These are phyloP conservation scores for Cladophialophora immunda DNA, from an alignment of 2,329 filamentous ascomycete species.

Conservation along the genomic window DNA sequence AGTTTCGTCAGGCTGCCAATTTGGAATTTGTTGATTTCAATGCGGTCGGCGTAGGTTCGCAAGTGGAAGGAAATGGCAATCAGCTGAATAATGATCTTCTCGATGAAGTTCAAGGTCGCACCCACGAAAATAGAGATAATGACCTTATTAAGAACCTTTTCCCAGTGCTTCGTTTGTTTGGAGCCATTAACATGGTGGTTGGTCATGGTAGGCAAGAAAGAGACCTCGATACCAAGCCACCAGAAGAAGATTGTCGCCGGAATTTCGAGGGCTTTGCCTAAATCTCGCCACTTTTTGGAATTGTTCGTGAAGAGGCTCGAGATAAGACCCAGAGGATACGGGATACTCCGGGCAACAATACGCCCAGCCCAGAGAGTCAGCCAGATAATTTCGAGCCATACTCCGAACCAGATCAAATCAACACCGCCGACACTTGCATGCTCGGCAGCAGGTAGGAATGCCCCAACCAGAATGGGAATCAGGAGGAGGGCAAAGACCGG, in stretches of 20 bases:
- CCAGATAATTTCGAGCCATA: slow-evolving; percentile 96
- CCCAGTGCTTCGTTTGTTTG: slow-evolving; percentile 69
- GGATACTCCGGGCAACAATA: slow-evolving; percentile 71
- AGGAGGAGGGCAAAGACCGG: slow-evolving; percentile 71
- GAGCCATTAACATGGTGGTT: slow-evolving; percentile 67
- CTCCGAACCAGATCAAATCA: slow-evolving; percentile 85
- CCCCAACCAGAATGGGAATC: slow-evolving; percentile 73
- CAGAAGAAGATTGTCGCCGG: slow-evolving; percentile 89
- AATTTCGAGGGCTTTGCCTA: slow-evolving; percentile 84
- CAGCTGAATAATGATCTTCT: slow-evolving; percentile 94
- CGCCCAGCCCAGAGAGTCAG: slow-evolving; percentile 83
- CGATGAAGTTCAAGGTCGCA: slow-evolving; percentile 79
- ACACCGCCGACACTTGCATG: slow-evolving; percentile 76
- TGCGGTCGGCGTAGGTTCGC: slow-evolving; percentile 87
- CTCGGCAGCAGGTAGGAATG: slow-evolving; percentile 61
- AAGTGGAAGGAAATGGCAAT: slow-evolving; percentile 94
- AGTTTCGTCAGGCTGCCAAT: slow-evolving; percentile 74
- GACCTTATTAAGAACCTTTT: slow-evolving; percentile 81
- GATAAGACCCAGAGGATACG: slow-evolving; percentile 67
- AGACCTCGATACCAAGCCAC: slow-evolving; percentile 86
- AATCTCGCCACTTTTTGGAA: slow-evolving; percentile 90
- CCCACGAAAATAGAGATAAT: slow-evolving; percentile 85
- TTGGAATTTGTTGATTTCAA: slow-evolving; percentile 91
- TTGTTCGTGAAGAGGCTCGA: slow-evolving; percentile 85
- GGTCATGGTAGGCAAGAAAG: slow-evolving; percentile 83